phyloP scores from a whole-genome alignment of 106 monocot species.

The Xerophyta viscosa region DNA sequence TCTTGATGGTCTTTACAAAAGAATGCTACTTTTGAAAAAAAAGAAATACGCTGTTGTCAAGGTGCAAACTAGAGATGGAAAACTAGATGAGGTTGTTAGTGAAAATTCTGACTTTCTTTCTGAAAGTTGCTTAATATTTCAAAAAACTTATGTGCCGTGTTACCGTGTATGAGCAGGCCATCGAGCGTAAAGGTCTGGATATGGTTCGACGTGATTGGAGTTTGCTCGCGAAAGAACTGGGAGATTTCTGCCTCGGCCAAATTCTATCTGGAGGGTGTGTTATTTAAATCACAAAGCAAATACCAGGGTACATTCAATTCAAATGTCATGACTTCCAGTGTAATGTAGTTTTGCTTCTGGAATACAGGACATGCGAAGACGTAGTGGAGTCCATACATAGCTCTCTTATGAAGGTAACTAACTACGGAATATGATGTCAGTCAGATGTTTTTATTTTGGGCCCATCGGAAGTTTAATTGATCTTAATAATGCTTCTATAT shows the following conservation, averaged over 20 bases:
- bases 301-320: no score
- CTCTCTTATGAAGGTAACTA: constrained; percentile 62
- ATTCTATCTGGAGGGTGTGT: constrained; percentile 80
- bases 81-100: constrained; percentile 52
- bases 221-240: constrained; percentile 74
- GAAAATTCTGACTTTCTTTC: neutral
- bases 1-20: constrained; percentile 93
- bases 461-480: no score
- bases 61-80: constrained; percentile 67
- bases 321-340: no score
- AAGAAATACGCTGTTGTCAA: constrained; percentile 99
- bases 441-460: no score
- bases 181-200: constrained; percentile 92
- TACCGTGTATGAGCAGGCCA: constrained; percentile 43
- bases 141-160: neutral
- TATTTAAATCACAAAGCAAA: no score
- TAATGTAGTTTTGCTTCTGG: no score
- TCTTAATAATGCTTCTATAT: no score
- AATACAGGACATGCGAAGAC: constrained; percentile 69
- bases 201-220: constrained; percentile 99
- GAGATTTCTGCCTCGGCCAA: constrained; percentile 77
- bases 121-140: neutral
- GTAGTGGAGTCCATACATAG: constrained; percentile 78
- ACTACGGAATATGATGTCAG: no score
- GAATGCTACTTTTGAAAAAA: constrained; percentile 99